phyloP scores from a whole-genome alignment of 2,329 filamentous ascomycete species.

The Chrysoporthe puriensis region DNA sequence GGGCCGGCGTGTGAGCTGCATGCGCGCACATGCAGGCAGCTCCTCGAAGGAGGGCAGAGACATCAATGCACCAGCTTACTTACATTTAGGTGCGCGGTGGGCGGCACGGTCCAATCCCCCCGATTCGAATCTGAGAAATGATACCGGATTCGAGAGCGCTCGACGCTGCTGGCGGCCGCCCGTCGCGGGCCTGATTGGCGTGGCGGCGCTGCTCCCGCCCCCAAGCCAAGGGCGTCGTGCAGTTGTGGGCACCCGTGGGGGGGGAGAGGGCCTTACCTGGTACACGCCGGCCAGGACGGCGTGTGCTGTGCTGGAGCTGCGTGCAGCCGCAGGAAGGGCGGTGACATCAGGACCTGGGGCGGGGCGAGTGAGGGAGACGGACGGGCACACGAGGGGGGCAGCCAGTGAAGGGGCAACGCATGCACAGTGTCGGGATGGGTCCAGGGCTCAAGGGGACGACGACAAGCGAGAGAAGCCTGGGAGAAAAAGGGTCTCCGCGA shows the following conservation, averaged over 20 bases:
- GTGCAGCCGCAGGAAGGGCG: neutral
- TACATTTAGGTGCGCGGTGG: no score
- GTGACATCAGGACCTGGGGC: neutral
- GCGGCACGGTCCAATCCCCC: neutral
- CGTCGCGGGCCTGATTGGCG: neutral
- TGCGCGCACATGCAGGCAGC: no score
- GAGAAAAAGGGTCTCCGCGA: neutral
- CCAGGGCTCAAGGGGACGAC: neutral
- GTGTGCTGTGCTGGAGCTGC: neutral
- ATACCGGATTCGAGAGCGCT: neutral
- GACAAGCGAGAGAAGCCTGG: neutral
- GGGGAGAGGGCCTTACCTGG: no score
- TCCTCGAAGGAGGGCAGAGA: neutral
- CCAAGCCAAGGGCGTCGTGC: neutral
- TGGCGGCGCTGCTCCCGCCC: neutral
- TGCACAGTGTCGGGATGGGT: conserved; percentile 4
- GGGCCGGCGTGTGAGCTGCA: no score
- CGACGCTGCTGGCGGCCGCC: neutral
- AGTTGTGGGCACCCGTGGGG: no score
- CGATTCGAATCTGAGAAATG: neutral
- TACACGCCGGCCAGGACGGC: no score
- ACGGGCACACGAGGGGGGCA: neutral
- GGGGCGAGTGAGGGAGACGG: neutral
- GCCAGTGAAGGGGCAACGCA: neutral
- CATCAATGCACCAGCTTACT: neutral